Conservation (phyloP, 2,329 filamentous ascomycete genomes). For the Penicillium sp. region DNA sequence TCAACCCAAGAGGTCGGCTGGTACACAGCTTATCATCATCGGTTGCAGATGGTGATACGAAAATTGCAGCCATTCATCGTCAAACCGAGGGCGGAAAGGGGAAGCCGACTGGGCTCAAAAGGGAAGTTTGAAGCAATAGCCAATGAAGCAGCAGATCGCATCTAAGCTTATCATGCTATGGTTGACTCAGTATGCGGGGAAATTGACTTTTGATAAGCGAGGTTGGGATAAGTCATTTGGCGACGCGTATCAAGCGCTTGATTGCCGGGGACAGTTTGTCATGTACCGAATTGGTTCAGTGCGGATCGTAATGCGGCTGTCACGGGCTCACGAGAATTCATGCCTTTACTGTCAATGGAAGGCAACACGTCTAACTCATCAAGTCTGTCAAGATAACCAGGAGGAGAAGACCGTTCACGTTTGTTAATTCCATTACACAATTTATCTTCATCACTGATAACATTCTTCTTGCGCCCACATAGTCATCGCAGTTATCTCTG, state of each 20-base stretch:
- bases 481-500: too few relatives aligned
- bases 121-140: slow-evolving; percentile 22
- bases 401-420: background rate
- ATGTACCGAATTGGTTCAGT: too few relatives aligned
- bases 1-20: background rate
- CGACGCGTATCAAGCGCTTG: background rate
- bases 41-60: background rate
- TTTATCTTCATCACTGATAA: too few relatives aligned
- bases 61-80: slow-evolving; percentile 7
- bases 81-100: background rate
- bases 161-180: slow-evolving; percentile 7
- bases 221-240: slow-evolving; percentile 3
- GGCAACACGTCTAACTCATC: too few relatives aligned
- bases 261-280: background rate
- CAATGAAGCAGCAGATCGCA: slow-evolving; percentile 3
- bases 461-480: too few relatives aligned
- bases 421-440: too few relatives aligned
- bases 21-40: background rate
- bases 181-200: slow-evolving; percentile 8
- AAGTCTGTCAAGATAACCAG: background rate
- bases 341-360: background rate
- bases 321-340: background rate
- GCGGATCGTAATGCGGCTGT: too few relatives aligned
- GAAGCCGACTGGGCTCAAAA: slow-evolving; percentile 10
- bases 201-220: slow-evolving; percentile 2